phyloP scores from a whole-genome alignment of 176 grass and related monocot genomes.

The Ananas comosus region DNA sequence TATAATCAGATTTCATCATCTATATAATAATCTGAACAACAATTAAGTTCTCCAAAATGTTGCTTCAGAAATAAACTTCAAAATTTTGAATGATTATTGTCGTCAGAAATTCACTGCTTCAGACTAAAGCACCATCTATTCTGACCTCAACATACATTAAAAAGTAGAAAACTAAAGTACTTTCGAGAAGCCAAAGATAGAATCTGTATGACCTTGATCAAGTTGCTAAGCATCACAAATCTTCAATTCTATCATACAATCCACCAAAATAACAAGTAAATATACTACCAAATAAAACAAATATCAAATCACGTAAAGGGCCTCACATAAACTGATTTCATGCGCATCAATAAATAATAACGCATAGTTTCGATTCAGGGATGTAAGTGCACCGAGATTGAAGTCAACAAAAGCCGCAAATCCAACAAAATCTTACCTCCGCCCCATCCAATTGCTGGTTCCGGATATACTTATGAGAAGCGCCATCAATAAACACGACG shows the following conservation, averaged over 20 bases:
- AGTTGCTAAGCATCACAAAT: neutral
- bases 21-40: too few relatives aligned
- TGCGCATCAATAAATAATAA: neutral
- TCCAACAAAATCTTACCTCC: neutral
- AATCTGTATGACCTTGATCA: neutral
- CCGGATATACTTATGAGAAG: conserved; percentile 10
- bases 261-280: neutral
- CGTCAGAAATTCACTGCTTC: too few relatives aligned
- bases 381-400: neutral
- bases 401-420: neutral
- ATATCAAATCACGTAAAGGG: neutral
- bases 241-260: neutral
- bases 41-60: too few relatives aligned
- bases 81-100: too few relatives aligned
- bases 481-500: conserved; percentile 4
- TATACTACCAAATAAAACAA: neutral
- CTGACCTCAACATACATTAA: too few relatives aligned
- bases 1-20: too few relatives aligned
- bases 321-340: neutral
- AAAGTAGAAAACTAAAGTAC: too few relatives aligned
- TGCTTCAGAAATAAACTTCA: too few relatives aligned
- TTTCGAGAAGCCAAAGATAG: neutral
- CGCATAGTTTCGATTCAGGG: neutral
- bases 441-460: neutral
- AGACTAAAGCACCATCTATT: too few relatives aligned